Evolutionary conservation across 176 grass and related monocot genomes (phyloP).

Genomic region (Ampelocalamus luodianensis): DNA sequence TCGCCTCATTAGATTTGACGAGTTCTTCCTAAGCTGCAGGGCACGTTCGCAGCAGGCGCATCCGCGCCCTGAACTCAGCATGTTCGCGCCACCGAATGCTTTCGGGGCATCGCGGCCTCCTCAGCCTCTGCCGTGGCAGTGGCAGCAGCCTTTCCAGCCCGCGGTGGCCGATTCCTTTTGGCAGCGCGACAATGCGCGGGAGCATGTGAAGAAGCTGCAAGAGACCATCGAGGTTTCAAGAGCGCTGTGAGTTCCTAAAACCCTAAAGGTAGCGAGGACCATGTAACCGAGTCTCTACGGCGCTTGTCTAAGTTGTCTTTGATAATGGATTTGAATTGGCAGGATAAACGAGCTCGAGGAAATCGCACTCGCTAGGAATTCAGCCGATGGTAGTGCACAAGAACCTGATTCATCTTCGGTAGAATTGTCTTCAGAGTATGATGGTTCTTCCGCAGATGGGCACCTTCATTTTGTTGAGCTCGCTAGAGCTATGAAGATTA

Average conservation of each 20-base stretch:
- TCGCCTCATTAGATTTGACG: background rate
- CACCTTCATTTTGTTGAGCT: conserved; percentile 39
- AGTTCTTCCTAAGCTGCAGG: background rate
- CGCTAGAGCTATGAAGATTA: conserved; percentile 54
- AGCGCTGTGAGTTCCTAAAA: conserved; percentile 54
- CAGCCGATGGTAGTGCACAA: background rate
- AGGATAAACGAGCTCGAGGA: conserved; percentile 78
- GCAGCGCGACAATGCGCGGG: conserved; percentile 62
- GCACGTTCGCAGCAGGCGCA: background rate
- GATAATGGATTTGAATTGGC: background rate
- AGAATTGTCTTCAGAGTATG: background rate
- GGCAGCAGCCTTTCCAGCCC: conserved; percentile 36
- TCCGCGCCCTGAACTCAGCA: background rate
- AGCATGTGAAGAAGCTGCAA: conserved; percentile 69
- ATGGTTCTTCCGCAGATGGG: conserved; percentile 8
- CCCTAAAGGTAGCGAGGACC: background rate
- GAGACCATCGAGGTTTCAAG: conserved; percentile 60
- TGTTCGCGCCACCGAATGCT: conserved; percentile 40
- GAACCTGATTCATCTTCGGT: conserved; percentile 32
- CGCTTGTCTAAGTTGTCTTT: background rate
- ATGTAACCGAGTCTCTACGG: background rate
- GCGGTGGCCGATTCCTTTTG: conserved; percentile 47
- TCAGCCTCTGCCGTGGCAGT: conserved; percentile 31
- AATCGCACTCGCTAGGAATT: conserved; percentile 42
- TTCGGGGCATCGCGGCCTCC: conserved; percentile 20